Base-by-base conservation (phyloP, 2,329 filamentous ascomycete species). In the Nectriaceae sp. region DNA sequence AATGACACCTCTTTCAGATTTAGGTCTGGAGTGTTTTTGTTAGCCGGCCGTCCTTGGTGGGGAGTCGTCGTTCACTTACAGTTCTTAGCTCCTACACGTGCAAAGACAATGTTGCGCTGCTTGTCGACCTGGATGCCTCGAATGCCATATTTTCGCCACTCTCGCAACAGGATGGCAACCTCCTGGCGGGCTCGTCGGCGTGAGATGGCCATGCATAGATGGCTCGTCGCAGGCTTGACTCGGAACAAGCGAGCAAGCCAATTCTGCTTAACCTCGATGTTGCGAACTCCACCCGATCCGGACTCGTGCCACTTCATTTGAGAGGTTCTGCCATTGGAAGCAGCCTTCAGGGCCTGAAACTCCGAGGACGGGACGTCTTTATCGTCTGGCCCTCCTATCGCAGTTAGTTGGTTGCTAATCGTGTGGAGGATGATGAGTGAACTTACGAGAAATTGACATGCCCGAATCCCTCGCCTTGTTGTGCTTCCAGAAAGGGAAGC, bases 221-320 rank as follows among this genome's bases (percentile, higher is more conserved):
- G 79, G 54, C 83, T 83, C 15, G 77, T 86, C 1, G 87, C 89
- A 2, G 93, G 93, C 66, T 94, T 96, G 64, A 97, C 87, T 46
- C 90, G 84, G 73, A 97, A 90, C 39, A 97, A 83, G 15, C 90
- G 88, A 22, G 90, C 87, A 44, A 97, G 81, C 92, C 93, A 97
- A 59, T 88, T 96, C 63, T 90, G 85, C 64, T 84, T 86, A 22
- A 83, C 79, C 53, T 84, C 84, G 61, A 81, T 88, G 69, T 78
- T 78, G 47, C 78, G 78, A 53, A 71, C 72, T 22, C 62, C 59
- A 16, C 68, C 67, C 50, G 66, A 67, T 22, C 68, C 66, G 24
- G 68, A 69, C 21, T 69, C 69, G 18, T 66, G 62, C 52, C 70
- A 64, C 35, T 56, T 63, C 42, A 59, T 52, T 21, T 60, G 56